Evolutionary conservation across 2,329 filamentous ascomycete genomes (phyloP).

Genomic region (Paecilomyces fulvus): DNA sequence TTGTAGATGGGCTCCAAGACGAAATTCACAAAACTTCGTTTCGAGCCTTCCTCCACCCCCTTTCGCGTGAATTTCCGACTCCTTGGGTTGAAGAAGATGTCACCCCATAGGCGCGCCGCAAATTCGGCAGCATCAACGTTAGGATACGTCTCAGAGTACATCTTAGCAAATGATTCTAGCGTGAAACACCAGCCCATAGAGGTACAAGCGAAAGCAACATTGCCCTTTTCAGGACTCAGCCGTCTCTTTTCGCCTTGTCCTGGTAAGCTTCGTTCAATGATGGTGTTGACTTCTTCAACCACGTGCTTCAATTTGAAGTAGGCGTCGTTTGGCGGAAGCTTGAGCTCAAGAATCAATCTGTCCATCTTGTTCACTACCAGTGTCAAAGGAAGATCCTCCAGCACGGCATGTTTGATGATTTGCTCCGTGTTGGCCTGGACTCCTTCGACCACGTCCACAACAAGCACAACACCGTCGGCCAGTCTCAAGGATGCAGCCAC

Average conservation of each 20-base stretch:
- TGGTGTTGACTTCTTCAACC: conserved; percentile 94
- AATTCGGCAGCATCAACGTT: conserved; percentile 78
- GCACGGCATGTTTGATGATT: conserved; percentile 89
- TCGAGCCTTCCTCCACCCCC: conserved; percentile 67
- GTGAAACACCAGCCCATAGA: conserved; percentile 97
- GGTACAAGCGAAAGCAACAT: conserved; percentile 92
- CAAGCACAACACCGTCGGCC: conserved; percentile 82
- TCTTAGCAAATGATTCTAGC: conserved; percentile 83
- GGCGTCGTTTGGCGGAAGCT: conserved; percentile 86
- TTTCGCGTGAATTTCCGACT: conserved; percentile 91
- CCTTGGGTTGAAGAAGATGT: conserved; percentile 88
- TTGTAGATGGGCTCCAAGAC: conserved; percentile 97
- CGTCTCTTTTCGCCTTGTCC: conserved; percentile 69
- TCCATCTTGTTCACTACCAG: conserved; percentile 97
- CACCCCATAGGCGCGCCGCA: conserved; percentile 80
- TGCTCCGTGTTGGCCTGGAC: conserved; percentile 97
- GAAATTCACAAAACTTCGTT: conserved; percentile 87
- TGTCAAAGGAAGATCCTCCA: conserved; percentile 81
- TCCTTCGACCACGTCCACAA: conserved; percentile 96
- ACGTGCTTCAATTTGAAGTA: conserved; percentile 99
- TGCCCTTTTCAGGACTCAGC: conserved; percentile 91
- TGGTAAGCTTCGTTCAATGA: conserved; percentile 82
- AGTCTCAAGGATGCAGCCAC: conserved; percentile 80
- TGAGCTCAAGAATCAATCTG: conserved; percentile 84
- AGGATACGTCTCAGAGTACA: conserved; percentile 86